Percentiles rank a stretch among this genome's conserved stretches.
Evolutionary conservation across 2,329 filamentous ascomycete species (phyloP).

Genomic region (Plenodomus tracheiphilus): DNA sequence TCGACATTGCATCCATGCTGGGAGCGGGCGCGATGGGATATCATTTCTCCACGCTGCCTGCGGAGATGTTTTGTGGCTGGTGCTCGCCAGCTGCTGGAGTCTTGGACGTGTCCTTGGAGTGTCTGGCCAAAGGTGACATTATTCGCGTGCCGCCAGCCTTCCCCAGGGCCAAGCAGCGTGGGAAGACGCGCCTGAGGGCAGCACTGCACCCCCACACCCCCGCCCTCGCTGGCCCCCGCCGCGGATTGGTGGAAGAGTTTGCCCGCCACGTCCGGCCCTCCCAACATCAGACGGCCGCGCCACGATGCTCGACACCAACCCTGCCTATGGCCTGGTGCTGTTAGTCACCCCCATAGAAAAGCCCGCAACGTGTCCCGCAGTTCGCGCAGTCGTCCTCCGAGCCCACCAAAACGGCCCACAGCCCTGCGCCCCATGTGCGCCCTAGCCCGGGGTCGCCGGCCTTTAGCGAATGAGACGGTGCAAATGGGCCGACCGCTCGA

Average conservation of each 20-base stretch:
- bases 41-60: not conserved
- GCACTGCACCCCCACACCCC: conserved; percentile 12
- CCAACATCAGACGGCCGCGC: conserved; percentile 23
- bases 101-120: not conserved
- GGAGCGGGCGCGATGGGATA: not conserved
- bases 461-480: conserved; percentile 30
- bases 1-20: not conserved
- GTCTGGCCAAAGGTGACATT: not conserved
- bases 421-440: conserved; percentile 26
- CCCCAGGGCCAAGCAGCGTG: conserved; percentile 39
- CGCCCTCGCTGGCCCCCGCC: conserved; percentile 29
- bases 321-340: conserved; percentile 27
- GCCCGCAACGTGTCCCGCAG: conserved; percentile 37
- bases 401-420: conserved; percentile 24
- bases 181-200: not conserved
- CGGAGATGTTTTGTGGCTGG: not conserved
- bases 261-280: conserved; percentile 12
- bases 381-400: conserved; percentile 40
- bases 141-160: conserved; percentile 14
- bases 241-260: conserved; percentile 39
- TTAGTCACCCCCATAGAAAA: conserved; percentile 43
- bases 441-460: conserved; percentile 26
- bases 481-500: conserved; percentile 26
- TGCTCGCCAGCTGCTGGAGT: not conserved
- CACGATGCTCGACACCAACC: conserved; percentile 30